These are phyloP conservation scores for Globisporangium spinosum DNA, from an alignment of 352 stramenopile genomes.

Conservation along the genomic window DNA sequence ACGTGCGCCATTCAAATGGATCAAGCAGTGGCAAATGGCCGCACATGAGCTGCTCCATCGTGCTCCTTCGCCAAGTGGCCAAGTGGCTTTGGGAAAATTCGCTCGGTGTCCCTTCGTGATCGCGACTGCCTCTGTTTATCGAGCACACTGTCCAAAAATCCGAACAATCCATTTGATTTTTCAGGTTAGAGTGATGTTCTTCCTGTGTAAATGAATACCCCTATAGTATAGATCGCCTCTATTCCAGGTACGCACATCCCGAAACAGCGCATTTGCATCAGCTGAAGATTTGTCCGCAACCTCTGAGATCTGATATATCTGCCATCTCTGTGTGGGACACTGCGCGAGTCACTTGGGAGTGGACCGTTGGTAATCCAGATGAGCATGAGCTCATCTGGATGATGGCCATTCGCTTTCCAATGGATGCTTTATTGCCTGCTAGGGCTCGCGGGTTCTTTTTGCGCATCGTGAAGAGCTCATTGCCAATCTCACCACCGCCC, in stretches of 20 bases:
- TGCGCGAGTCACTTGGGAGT: background rate
- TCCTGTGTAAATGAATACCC: background rate
- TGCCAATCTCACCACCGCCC: constrained; percentile 5
- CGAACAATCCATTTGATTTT: constrained; percentile 19
- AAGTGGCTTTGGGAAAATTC: constrained; percentile 1
- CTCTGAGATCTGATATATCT: background rate
- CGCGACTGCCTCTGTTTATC: constrained; percentile 1
- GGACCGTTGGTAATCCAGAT: constrained; percentile 5
- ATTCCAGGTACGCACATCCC: background rate
- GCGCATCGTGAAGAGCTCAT: background rate
- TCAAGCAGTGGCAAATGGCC: background rate
- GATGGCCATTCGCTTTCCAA: background rate
- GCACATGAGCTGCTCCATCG: background rate
- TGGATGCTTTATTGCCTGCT: background rate
- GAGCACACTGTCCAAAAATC: constrained; percentile 15
- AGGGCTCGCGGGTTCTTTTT: background rate
- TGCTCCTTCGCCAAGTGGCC: background rate
- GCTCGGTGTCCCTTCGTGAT: constrained; percentile 2
- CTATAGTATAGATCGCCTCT: background rate
- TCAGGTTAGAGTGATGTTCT: background rate
- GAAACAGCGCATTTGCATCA: too few species aligned
- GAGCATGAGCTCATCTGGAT: background rate
- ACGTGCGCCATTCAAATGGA: background rate
- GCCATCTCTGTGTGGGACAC: constrained; percentile 3
- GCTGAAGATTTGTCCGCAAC: background rate